Conservation (phyloP, 2,329 filamentous ascomycete genomes). For the Sclerotinia borealis region DNA sequence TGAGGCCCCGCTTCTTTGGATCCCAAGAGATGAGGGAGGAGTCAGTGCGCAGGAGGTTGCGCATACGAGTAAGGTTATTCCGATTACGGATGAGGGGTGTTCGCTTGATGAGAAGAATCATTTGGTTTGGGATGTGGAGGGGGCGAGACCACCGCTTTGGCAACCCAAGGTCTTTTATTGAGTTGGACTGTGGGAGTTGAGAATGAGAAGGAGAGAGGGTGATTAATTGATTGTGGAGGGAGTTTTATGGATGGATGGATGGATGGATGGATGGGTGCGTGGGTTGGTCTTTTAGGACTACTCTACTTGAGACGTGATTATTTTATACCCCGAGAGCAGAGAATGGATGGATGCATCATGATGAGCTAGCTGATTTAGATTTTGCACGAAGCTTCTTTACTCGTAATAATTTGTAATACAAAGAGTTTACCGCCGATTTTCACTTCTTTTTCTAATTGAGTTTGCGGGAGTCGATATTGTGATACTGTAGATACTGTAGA, state of each 20-base stretch:
- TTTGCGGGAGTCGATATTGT: too few relatives aligned
- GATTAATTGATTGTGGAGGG: background rate
- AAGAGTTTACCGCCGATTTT: too few relatives aligned
- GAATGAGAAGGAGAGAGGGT: background rate
- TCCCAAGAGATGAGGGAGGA: slow-evolving; percentile 68
- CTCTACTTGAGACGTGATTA: background rate
- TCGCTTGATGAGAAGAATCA: slow-evolving; percentile 65
- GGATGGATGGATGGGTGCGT: too few relatives aligned
- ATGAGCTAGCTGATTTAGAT: background rate
- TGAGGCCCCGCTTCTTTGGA: slow-evolving; percentile 69
- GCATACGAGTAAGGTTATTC: slow-evolving; percentile 64
- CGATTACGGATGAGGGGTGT: slow-evolving; percentile 75
- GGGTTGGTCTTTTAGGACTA: background rate
- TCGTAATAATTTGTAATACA: too few relatives aligned
- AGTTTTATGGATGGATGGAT: accelerated
- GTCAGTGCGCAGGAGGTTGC: slow-evolving; percentile 71
- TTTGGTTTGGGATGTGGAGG: slow-evolving; percentile 51
- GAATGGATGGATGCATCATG: background rate
- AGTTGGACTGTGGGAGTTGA: too few relatives aligned
- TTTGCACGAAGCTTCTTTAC: too few relatives aligned
- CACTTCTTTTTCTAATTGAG: too few relatives aligned
- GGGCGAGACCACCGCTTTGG: slow-evolving; percentile 53
- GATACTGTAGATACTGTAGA: too few relatives aligned
- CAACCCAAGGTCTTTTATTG: slow-evolving; percentile 42
- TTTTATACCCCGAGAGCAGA: background rate